phyloP scores from a whole-genome alignment of 352 stramenopile species.

The Phytophthora pisi region DNA sequence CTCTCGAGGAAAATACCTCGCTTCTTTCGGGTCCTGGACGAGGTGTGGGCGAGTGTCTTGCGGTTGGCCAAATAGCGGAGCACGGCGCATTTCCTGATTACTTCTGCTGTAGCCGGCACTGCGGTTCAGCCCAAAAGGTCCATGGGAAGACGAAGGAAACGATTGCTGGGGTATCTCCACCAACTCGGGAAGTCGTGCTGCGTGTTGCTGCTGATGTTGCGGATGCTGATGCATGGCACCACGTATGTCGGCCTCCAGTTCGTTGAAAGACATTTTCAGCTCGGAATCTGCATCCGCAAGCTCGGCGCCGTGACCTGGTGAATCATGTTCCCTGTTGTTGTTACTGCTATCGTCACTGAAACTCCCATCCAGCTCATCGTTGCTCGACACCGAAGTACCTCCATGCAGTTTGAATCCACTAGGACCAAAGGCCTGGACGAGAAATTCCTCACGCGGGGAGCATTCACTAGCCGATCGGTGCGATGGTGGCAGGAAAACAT shows the following conservation, averaged over 20 bases:
- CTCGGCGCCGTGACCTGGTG: slow-evolving; percentile 7
- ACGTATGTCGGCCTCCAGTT: slow-evolving; percentile 41
- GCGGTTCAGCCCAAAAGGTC: slow-evolving; percentile 24
- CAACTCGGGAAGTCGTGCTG: slow-evolving; percentile 29
- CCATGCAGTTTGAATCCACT: slow-evolving; percentile 55
- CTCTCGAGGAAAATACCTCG: slow-evolving; percentile 84
- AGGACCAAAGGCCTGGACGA: slow-evolving; percentile 75
- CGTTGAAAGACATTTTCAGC: slow-evolving; percentile 47
- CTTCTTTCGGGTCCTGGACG: slow-evolving; percentile 41
- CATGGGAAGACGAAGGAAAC: slow-evolving; percentile 28
- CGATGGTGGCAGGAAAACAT: slow-evolving; percentile 29
- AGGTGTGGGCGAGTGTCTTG: slow-evolving; percentile 13
- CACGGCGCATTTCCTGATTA: slow-evolving; percentile 29
- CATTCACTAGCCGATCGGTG: slow-evolving; percentile 41
- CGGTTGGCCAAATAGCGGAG: slow-evolving; percentile 13
- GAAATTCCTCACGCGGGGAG: slow-evolving; percentile 69
- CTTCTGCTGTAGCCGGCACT: slow-evolving; percentile 15
- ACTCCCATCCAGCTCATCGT: slow-evolving; percentile 36
- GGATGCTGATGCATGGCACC: slow-evolving; percentile 38
- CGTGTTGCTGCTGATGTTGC: slow-evolving; percentile 33
- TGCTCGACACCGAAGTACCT: slow-evolving; percentile 27
- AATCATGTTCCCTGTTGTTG: slow-evolving; percentile 36
- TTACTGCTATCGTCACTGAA: slow-evolving; percentile 34
- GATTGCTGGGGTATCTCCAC: slow-evolving; percentile 23
- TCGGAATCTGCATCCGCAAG: slow-evolving; percentile 37